Evolutionary conservation across 805 yeast genomes (phyloP).

Genomic region (Starmerella stigmatis): DNA sequence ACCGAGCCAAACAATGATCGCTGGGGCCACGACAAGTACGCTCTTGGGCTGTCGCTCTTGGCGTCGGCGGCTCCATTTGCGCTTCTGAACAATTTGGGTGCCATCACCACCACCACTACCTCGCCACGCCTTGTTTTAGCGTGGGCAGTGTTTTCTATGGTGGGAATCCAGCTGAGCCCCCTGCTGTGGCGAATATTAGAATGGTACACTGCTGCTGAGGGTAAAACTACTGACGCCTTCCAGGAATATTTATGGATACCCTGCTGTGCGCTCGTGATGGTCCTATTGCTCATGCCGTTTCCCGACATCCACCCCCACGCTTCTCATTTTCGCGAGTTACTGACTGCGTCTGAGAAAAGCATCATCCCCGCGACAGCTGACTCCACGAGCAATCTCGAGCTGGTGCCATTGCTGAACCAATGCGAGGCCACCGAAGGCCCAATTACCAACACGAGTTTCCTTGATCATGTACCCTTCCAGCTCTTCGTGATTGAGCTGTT

Average conservation of each 20-base stretch:
- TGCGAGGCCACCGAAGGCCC: background rate
- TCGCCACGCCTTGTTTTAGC: background rate
- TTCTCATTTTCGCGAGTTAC: background rate
- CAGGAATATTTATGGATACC: slow-evolving; percentile 13
- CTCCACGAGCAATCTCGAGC: background rate
- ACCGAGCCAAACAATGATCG: slow-evolving; percentile 14
- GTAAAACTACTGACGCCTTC: slow-evolving; percentile 8
- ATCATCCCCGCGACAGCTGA: background rate
- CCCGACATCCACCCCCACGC: background rate
- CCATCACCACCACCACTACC: background rate
- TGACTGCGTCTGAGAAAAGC: background rate
- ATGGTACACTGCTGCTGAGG: background rate
- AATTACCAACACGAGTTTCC: background rate
- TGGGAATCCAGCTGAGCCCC: slow-evolving; percentile 14
- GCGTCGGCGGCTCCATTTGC: slow-evolving; percentile 22
- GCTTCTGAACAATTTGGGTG: slow-evolving; percentile 8
- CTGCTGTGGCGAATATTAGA: slow-evolving; percentile 5
- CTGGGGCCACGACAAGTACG: slow-evolving; percentile 18
- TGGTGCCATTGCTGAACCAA: background rate
- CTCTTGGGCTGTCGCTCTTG: slow-evolving; percentile 19
- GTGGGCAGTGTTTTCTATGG: slow-evolving; percentile 1
- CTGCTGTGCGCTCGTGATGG: background rate
- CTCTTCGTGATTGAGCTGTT: slow-evolving; percentile 1
- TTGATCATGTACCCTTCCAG: background rate
- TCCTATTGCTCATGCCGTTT: slow-evolving; percentile 14